Percentiles rank a stretch among this genome's conserved stretches.
Evolutionary conservation across 306 rosid genomes (phyloP).

Genomic region (Hylodesmum podocarpum): DNA sequence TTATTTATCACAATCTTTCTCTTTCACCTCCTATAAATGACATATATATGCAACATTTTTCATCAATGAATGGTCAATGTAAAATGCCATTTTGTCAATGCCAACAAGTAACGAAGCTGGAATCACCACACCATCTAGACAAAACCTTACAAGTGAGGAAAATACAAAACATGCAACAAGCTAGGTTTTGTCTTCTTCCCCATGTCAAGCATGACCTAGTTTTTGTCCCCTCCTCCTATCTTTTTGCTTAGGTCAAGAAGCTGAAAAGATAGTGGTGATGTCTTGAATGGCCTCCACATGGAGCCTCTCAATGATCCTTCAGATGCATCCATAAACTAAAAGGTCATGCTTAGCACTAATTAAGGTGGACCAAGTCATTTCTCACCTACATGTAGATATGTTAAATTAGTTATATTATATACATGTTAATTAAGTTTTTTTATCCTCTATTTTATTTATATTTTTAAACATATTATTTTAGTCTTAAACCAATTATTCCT

Average conservation of each 20-base stretch:
- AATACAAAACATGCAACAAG: neutral
- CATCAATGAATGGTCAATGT: neutral
- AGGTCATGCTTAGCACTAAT: neutral
- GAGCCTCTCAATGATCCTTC: constrained; percentile 42
- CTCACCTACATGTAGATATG: neutral
- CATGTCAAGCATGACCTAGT: too few species aligned
- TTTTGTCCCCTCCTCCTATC: constrained; percentile 13
- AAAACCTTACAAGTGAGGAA: neutral
- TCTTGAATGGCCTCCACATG: constrained; percentile 59
- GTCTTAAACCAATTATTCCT: too few species aligned
- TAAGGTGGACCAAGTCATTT: constrained; percentile 18
- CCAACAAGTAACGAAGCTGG: neutral
- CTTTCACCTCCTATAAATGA: too few species aligned
- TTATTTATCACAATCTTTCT: too few species aligned
- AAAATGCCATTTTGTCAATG: neutral
- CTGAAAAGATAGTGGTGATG: constrained; percentile 34
- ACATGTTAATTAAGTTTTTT: too few species aligned
- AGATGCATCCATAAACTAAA: constrained; percentile 28
- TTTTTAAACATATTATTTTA: too few species aligned
- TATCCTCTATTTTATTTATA: too few species aligned
- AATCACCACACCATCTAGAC: neutral
- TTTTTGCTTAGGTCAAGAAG: constrained; percentile 34
- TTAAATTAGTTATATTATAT: too few species aligned
- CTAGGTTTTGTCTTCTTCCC: constrained; percentile 20
- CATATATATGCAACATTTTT: neutral